phyloP scores from a whole-genome alignment of 306 rosid species.

The Oxytropis ochrocephala region DNA sequence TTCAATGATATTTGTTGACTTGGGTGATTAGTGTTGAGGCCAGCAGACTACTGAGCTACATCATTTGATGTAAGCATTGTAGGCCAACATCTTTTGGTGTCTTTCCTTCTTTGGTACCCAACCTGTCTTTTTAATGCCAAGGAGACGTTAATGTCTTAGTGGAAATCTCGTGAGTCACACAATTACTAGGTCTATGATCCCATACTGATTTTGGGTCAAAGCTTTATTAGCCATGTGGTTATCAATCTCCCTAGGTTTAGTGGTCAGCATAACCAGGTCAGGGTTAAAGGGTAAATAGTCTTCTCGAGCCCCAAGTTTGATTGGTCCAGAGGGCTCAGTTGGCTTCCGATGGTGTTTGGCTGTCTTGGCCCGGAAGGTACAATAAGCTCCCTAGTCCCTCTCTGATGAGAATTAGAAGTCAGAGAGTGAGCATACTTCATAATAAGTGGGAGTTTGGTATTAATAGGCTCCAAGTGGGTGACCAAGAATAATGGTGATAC shows the following conservation, averaged over 20 bases:
- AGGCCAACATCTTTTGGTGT: neutral
- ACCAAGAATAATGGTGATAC: neutral
- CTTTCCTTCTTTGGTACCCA: neutral
- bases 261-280: neutral
- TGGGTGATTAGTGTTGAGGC: neutral
- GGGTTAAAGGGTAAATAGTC: neutral
- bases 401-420: neutral
- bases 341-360: neutral
- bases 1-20: neutral
- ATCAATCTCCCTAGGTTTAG: neutral
- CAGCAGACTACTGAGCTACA: neutral
- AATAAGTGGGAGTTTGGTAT: neutral
- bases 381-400: neutral
- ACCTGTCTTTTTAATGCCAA: neutral
- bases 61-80: too few species aligned
- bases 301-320: neutral
- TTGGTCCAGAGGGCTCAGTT: neutral
- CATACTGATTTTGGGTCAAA: neutral
- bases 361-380: too few species aligned
- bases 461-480: neutral
- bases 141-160: neutral
- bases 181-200: neutral
- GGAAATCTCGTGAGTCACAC: neutral
- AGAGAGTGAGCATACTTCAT: neutral
- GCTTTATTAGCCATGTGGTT: neutral